Base-by-base conservation (phyloP, 208 protist genomes). In the Wallacemonas collosoma region DNA sequence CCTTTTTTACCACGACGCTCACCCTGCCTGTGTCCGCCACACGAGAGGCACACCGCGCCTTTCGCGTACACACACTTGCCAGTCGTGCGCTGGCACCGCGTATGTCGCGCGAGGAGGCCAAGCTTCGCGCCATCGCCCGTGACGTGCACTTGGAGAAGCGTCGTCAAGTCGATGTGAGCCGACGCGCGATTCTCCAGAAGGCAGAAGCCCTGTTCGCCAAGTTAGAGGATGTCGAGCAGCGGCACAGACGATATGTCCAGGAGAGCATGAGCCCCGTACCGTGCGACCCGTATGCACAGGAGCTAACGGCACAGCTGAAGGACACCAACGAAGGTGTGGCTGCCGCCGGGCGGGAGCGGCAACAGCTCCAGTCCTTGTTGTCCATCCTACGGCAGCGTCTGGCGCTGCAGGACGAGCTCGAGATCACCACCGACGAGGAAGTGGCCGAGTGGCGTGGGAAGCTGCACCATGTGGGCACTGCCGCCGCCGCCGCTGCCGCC, bases 221-320 rank as follows among this genome's bases (percentile, higher is more conserved):
- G 38, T 14, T 94, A 36, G 79, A 86, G 68, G 69, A 81, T 62
- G 39, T 90, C 40, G 68, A 58, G 36, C 51, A 38, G 36, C 53
- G 45, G 47, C 93, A 94, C 68, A 76, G 69, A 17, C 77, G 77
- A 68, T 85, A 93, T 39, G 77, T 77, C 17, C 73, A 81, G 44
- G 91, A 94, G 63, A 91, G 90, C 75, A 86, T 79, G 67, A 82
- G 77, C 50, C 88, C 85, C 4, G 74, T 94, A 8, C 88, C 86
- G n/a, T 70, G 74, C 35, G 91, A 96, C 68, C 82, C 87, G 38
- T 86, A 94, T 68, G 77, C 78, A 35, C 80, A 88, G 75, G 85
- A 88, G 71, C 82, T 94, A 39, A 80, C 77, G 44, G 76, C 78
- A 43, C 83, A 77, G 56, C 68, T 91, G n/a, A 84, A 82, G 38